phyloP scores from a whole-genome alignment of 2,329 filamentous ascomycete genomes.

The Trichoderma gracile region DNA sequence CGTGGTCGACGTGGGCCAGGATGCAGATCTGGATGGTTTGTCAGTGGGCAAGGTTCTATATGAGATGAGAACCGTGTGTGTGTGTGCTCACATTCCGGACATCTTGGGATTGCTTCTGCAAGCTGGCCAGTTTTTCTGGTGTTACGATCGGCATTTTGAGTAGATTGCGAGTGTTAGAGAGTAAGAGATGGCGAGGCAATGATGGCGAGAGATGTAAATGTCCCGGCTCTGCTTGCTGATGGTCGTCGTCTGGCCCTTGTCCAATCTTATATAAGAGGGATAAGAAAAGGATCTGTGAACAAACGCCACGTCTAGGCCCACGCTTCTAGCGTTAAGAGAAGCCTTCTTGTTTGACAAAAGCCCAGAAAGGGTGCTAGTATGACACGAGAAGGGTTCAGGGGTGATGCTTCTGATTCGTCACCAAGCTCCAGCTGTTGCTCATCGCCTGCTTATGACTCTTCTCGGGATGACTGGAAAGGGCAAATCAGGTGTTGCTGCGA shows the following conservation, averaged over 20 bases:
- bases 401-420: not conserved
- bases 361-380: not conserved
- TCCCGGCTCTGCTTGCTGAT: not conserved
- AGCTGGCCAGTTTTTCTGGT: slow-evolving; percentile 83
- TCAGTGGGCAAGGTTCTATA: not conserved
- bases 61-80: too few relatives aligned
- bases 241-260: not conserved
- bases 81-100: slow-evolving; percentile 65
- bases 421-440: slow-evolving; percentile 5
- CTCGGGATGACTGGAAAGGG: not conserved
- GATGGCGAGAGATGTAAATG: not conserved
- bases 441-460: slow-evolving; percentile 20
- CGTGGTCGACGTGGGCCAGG: slow-evolving; percentile 94
- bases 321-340: not conserved
- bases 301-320: too few relatives aligned
- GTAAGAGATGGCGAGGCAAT: not conserved
- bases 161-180: not conserved
- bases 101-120: slow-evolving; percentile 84
- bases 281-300: not conserved
- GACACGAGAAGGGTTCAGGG: not conserved
- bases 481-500: not conserved
- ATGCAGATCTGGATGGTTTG: slow-evolving; percentile 73
- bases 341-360: not conserved
- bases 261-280: not conserved
- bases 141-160: slow-evolving; percentile 84